Conservation (phyloP, 2,329 filamentous ascomycete species). For the Pseudogymnoascus sp. region DNA sequence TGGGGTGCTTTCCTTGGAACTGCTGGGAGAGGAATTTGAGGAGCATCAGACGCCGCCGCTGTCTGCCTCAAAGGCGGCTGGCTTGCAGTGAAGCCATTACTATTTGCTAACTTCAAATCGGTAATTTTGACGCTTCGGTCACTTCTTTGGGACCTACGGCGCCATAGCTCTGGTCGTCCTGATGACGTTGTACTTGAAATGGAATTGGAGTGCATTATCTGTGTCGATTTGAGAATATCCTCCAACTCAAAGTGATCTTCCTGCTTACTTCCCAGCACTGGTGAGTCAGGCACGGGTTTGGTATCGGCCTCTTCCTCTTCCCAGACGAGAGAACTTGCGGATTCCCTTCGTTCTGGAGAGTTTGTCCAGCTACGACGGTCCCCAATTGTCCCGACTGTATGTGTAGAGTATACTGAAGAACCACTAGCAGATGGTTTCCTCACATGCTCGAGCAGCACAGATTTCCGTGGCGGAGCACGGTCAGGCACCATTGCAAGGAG, state of each 20-base stretch:
- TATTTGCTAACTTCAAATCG: slow-evolving; percentile 25
- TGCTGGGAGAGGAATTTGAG: slow-evolving; percentile 2
- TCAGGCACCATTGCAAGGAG: background rate
- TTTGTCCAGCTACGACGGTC: slow-evolving; percentile 4
- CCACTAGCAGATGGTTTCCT: background rate
- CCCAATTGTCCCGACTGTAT: background rate
- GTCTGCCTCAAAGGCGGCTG: slow-evolving; percentile 17
- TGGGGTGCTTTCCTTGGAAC: slow-evolving; percentile 1
- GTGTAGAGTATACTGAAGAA: background rate
- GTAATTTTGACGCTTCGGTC: slow-evolving; percentile 23
- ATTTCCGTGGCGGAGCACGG: slow-evolving; percentile 2
- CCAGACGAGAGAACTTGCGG: background rate
- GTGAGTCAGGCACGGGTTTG: background rate
- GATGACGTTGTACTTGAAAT: slow-evolving; percentile 6
- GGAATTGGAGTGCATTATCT: slow-evolving; percentile 7
- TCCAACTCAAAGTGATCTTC: slow-evolving; percentile 4
- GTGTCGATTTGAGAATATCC: slow-evolving; percentile 1
- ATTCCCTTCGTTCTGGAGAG: background rate
- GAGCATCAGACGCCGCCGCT: slow-evolving; percentile 1
- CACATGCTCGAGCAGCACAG: background rate
- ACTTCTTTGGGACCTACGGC: slow-evolving; percentile 23
- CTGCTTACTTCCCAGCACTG: background rate
- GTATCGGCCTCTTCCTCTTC: background rate
- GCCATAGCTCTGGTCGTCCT: slow-evolving; percentile 24
- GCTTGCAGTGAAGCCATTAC: slow-evolving; percentile 27